Conservation (phyloP, 2,329 filamentous ascomycete genomes). For the Exserohilum rostratum region DNA sequence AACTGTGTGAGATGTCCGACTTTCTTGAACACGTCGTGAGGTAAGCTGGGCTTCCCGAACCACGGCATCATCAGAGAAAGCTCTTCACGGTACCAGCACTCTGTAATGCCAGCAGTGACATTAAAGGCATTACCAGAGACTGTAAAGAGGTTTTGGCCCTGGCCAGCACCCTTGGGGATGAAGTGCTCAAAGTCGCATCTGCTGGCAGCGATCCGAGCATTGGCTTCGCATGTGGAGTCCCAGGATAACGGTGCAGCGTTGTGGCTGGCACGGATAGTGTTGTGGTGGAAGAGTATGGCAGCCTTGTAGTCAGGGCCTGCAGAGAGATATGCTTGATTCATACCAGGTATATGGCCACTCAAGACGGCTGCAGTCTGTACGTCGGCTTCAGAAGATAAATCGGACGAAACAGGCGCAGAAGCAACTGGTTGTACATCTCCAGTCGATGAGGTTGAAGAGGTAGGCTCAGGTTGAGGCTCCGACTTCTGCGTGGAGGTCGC, state of each 20-base stretch:
- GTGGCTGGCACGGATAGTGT: constrained; percentile 84
- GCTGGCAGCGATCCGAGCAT: constrained; percentile 73
- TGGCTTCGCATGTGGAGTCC: constrained; percentile 63
- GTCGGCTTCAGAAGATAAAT: not conserved
- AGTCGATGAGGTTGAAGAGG: constrained; percentile 1
- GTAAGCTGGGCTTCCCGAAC: constrained; percentile 62
- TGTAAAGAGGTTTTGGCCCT: constrained; percentile 94
- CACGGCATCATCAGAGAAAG: constrained; percentile 60
- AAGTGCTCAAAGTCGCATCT: constrained; percentile 75
- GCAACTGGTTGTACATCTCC: constrained; percentile 2
- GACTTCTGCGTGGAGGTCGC: constrained; percentile 2
- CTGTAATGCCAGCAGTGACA: constrained; percentile 72
- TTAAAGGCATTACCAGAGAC: constrained; percentile 60
- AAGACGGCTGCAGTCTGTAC: constrained; percentile 1
- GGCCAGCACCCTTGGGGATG: constrained; percentile 51
- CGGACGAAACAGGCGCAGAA: not conserved
- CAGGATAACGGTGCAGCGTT: constrained; percentile 69
- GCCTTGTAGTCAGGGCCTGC: constrained; percentile 37
- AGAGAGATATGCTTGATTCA: constrained; percentile 32
- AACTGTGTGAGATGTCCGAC: constrained; percentile 48
- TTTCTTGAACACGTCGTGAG: constrained; percentile 55
- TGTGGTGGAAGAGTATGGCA: constrained; percentile 72
- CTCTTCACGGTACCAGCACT: constrained; percentile 90
- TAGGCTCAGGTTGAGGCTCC: not conserved
- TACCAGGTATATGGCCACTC: constrained; percentile 27